These are phyloP conservation scores for Yamadazyma laniorum DNA, from an alignment of 805 yeast species.

Conservation along the genomic window DNA sequence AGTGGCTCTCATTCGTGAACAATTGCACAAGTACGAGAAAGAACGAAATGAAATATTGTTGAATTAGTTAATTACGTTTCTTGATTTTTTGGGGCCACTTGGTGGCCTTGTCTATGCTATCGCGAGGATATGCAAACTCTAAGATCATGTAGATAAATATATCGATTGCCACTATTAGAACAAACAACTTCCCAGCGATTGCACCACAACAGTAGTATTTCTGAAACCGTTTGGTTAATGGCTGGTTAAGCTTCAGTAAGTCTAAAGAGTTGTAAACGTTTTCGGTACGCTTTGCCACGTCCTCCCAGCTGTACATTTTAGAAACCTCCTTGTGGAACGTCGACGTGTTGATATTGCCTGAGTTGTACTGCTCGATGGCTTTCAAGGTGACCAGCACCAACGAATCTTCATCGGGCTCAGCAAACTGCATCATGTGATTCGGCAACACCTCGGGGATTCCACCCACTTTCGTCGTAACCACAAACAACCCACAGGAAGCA, in stretches of 20 bases:
- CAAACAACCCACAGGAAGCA: conserved; percentile 89
- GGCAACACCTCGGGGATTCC: conserved; percentile 98
- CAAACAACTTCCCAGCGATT: conserved; percentile 84
- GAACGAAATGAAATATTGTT: background rate
- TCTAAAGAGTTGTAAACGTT: conserved; percentile 62
- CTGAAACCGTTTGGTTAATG: conserved; percentile 57
- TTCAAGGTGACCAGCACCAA: conserved; percentile 65
- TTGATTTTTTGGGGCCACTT: conserved; percentile 66
- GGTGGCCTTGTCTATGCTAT: conserved; percentile 65
- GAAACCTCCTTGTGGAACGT: conserved; percentile 75
- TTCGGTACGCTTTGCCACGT: conserved; percentile 85
- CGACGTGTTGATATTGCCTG: conserved; percentile 64
- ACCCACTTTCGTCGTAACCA: conserved; percentile 94
- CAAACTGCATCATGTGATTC: conserved; percentile 86
- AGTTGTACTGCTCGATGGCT: conserved; percentile 64
- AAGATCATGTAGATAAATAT: conserved; percentile 59
- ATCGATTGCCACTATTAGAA: conserved; percentile 79
- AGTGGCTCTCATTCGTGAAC: conserved; percentile 19
- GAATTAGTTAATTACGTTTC: background rate
- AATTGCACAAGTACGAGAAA: conserved; percentile 10
- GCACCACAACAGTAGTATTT: conserved; percentile 69
- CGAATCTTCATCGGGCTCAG: conserved; percentile 83
- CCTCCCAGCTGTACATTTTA: conserved; percentile 87
- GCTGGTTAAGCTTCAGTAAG: conserved; percentile 42
- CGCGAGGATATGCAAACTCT: conserved; percentile 69